Evolutionary conservation across 2,329 filamentous ascomycete species (phyloP).

Genomic region (Zasmidium cellare): DNA sequence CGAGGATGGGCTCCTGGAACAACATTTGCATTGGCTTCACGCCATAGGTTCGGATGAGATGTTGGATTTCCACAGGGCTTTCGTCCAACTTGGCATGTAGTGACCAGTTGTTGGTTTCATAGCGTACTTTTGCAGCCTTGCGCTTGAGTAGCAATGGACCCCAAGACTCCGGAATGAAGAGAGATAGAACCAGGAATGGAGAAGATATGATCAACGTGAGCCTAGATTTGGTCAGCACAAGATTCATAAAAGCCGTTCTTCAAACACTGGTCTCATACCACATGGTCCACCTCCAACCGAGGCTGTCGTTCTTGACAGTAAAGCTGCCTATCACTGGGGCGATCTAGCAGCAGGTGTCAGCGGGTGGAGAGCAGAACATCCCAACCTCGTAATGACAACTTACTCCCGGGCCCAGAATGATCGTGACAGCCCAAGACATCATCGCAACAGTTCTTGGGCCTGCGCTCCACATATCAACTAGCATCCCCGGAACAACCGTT

Average conservation of each 20-base stretch:
- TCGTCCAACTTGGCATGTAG: constrained; percentile 49
- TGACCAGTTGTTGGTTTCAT: constrained; percentile 49
- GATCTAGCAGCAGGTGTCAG: constrained; percentile 43
- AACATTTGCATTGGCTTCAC: constrained; percentile 45
- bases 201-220: constrained; percentile 52
- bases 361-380: constrained; percentile 33
- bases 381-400: constrained; percentile 53
- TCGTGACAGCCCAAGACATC: constrained; percentile 34
- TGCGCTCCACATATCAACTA: constrained; percentile 44
- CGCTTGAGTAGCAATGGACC: constrained; percentile 50
- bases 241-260: too few relatives aligned
- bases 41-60: constrained; percentile 47
- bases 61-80: constrained; percentile 37
- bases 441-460: constrained; percentile 6
- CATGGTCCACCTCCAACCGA: constrained; percentile 61
- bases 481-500: constrained; percentile 51
- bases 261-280: constrained; percentile 38
- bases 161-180: constrained; percentile 55
- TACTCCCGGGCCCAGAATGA: constrained; percentile 52
- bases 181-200: constrained; percentile 43
- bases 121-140: constrained; percentile 50
- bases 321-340: constrained; percentile 30
- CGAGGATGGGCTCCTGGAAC: constrained; percentile 49
- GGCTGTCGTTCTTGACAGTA: constrained; percentile 44
- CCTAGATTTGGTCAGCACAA: too few relatives aligned